Conservation (phyloP, 768 basidiomycete genomes). For the Hygrophorus russula region DNA sequence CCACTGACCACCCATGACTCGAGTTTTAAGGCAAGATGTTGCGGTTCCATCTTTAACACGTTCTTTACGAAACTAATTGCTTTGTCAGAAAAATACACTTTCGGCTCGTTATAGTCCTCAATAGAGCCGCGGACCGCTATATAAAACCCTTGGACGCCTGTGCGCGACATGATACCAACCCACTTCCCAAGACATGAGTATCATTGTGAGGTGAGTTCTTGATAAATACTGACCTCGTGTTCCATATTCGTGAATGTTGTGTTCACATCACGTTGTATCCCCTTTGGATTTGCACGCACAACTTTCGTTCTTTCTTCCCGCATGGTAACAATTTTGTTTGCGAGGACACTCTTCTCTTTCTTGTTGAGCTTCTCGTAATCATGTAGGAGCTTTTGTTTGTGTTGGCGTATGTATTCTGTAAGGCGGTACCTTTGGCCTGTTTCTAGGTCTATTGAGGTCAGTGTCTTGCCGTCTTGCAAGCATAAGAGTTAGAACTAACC, state of each 20-base stretch:
- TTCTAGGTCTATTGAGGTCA: not conserved
- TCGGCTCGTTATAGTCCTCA: not conserved
- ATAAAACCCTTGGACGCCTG: conserved; percentile 2
- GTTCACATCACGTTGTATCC: not conserved
- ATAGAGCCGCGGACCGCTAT: not conserved
- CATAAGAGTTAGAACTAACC: too few relatives aligned
- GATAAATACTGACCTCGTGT: not conserved
- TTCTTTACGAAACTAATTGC: not conserved
- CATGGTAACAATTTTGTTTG: not conserved
- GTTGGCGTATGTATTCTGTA: not conserved
- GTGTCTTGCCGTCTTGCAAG: too few relatives aligned
- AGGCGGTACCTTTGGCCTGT: not conserved
- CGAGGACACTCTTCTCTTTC: not conserved
- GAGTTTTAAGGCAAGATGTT: not conserved
- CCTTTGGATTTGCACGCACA: not conserved
- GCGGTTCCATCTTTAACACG: not conserved
- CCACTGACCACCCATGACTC: not conserved
- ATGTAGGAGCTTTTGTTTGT: not conserved
- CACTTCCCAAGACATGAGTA: not conserved
- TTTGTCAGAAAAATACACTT: not conserved
- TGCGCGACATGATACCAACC: not conserved
- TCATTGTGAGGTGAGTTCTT: not conserved
- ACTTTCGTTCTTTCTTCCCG: not conserved
- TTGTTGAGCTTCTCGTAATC: not conserved
- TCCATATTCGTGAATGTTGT: not conserved